Percentiles rank a stretch among this genome's conserved stretches.
These are phyloP conservation scores for Aspergillus flavus DNA, from an alignment of 2,329 filamentous ascomycete genomes.

Conservation along the genomic window DNA sequence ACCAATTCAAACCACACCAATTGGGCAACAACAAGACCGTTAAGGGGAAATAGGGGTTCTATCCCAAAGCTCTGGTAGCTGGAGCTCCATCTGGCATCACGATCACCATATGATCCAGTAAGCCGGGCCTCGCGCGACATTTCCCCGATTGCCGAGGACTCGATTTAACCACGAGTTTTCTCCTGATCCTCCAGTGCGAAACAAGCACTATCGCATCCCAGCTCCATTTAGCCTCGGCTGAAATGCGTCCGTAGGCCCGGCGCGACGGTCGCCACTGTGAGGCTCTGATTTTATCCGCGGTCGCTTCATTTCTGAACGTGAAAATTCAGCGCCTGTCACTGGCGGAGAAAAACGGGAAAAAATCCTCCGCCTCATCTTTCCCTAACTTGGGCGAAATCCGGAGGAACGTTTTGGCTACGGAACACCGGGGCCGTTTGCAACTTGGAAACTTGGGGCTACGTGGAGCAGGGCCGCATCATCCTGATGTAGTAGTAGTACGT, in stretches of 20 bases:
- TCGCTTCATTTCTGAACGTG: not conserved
- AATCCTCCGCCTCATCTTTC: not conserved
- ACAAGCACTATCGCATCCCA: not conserved
- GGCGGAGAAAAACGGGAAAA: slow-evolving; percentile 9
- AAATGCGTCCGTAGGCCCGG: not conserved
- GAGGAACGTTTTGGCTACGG: slow-evolving; percentile 5
- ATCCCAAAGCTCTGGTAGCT: slow-evolving; percentile 1
- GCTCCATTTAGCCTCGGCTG: not conserved
- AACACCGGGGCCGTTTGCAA: not conserved
- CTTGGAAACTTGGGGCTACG: not conserved
- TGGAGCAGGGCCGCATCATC: not conserved
- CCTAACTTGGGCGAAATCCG: slow-evolving; percentile 2
- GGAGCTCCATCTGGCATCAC: not conserved
- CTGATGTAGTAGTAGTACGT: too few relatives aligned
- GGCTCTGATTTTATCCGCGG: slow-evolving; percentile 1
- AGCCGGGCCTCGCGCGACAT: not conserved
- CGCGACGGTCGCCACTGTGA: not conserved
- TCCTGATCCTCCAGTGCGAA: not conserved
- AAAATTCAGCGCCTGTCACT: not conserved
- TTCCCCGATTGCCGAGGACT: not conserved
- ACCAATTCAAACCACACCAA: not conserved
- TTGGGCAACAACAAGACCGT: not conserved
- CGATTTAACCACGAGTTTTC: not conserved
- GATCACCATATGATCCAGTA: not conserved
- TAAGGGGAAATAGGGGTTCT: not conserved